Base-by-base conservation (phyloP, 129 eudicot species). In the Arctium minus region DNA sequence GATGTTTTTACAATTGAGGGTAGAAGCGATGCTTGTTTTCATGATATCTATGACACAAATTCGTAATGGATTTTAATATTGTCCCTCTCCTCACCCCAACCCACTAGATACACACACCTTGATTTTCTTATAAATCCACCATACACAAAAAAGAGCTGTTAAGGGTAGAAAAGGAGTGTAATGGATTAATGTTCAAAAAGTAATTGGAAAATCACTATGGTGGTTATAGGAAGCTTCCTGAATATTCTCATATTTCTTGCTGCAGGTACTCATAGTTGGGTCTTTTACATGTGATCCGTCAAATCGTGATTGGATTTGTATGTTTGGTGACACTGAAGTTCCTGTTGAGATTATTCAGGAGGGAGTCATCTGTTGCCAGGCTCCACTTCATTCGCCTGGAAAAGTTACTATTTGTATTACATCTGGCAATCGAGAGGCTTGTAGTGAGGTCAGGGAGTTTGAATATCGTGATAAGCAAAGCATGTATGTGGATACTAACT, bases 371-470 rank as follows among this genome's bases (percentile, higher is more conserved):
- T 18, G 92, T 80, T 93, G 97, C 75, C 89, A 79, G 33, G 96
- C 95, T 68, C 99, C 99, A 68, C 92, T 92, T 83, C 90, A 79
- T 84, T 72, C 81, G 46, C 90, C 92, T 48, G 99, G 98, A 84
- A 93, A 90, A 88, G 96, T 92, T 64, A 81, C 89, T 75, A 83
- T 93, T 11, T 93, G 91, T 83, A 81, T 96, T 50, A 89, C 98
- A 46, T 88, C 96, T 72, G 95, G 96, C 70, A 96, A 96, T 88
- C 84, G 97, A 29, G 92, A 93, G 80, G 87, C 99, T 42, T 96
- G 99, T 86, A 93, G 99, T 86, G 98, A 96, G 82, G 88, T 93
- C 87, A 93, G 96, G 87, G 98, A 93, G 81, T 96, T 96, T 75
- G 98, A 96, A 64, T 96, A 89, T 81, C 94, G 95, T 56, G 88